Evolutionary conservation across 2,329 filamentous ascomycete genomes (phyloP).

Genomic region (Monilinia laxa): DNA sequence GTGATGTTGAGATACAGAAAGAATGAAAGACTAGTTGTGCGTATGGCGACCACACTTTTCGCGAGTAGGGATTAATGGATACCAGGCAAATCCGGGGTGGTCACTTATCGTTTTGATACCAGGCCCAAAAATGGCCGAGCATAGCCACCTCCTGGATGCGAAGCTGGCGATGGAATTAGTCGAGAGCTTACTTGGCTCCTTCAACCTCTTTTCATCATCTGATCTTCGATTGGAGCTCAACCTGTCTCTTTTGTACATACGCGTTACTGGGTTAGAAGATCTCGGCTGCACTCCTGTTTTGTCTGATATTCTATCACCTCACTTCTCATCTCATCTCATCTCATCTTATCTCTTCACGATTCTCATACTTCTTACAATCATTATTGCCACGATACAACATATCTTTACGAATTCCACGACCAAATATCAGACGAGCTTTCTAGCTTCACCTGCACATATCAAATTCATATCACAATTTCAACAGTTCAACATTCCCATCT

Average conservation of each 20-base stretch:
- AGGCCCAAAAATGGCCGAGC: constrained; percentile 10
- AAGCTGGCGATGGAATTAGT: not conserved
- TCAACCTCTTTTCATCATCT: not conserved
- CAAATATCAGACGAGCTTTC: not conserved
- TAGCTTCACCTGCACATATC: too few relatives aligned
- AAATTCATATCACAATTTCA: too few relatives aligned
- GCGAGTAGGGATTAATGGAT: constrained; percentile 17
- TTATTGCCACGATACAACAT: not conserved
- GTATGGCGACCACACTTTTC: not conserved
- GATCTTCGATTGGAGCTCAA: not conserved
- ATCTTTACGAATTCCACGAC: not conserved
- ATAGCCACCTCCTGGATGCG: constrained; percentile 3
- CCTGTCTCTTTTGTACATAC: constrained; percentile 9
- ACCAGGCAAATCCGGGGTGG: not conserved
- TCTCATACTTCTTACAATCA: constrained; percentile 11
- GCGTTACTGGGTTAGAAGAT: not conserved
- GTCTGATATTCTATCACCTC: not conserved
- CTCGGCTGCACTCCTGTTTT: not conserved
- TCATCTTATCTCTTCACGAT: not conserved
- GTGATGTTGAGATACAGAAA: not conserved
- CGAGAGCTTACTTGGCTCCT: not conserved
- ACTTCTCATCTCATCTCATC: not conserved
- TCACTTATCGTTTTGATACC: not conserved
- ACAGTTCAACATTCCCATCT: too few relatives aligned
- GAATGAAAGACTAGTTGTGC: constrained; percentile 9